Conservation (phyloP, 371 early-diverging fungal genomes). For the Lichtheimia corymbifera region DNA sequence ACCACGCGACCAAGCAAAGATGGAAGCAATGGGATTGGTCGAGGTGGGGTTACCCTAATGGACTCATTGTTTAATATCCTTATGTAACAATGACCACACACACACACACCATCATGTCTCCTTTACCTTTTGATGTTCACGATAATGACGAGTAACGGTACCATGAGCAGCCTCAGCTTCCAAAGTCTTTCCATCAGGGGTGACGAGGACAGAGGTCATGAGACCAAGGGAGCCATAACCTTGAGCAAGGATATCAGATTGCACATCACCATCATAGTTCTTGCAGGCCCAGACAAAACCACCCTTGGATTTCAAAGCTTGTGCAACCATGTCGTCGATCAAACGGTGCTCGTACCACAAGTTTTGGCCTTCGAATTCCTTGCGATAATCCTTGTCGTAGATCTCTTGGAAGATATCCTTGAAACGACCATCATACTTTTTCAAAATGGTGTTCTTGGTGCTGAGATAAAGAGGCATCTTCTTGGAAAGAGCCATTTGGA, state of each 20-base stretch:
- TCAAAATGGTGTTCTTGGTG: conserved; percentile 95
- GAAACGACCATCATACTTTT: conserved; percentile 95
- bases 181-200: conserved; percentile 89
- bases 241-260: conserved; percentile 91
- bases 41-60: conserved; percentile 68
- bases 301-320: conserved; percentile 89
- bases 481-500: conserved; percentile 85
- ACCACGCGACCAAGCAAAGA: conserved; percentile 95
- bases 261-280: conserved; percentile 93
- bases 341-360: conserved; percentile 95
- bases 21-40: conserved; percentile 93
- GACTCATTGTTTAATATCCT: not conserved
- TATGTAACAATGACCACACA: too few species aligned
- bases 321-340: conserved; percentile 97
- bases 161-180: conserved; percentile 96
- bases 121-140: conserved; percentile 84
- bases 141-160: conserved; percentile 94
- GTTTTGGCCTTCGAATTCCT: conserved; percentile 63
- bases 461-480: conserved; percentile 88
- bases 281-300: conserved; percentile 94
- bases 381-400: conserved; percentile 70
- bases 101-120: too few species aligned
- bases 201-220: conserved; percentile 91
- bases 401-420: conserved; percentile 92
- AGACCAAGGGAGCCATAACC: conserved; percentile 86